A percentile compares a stretch with the other conserved stretches of the same genome.
phyloP scores from a whole-genome alignment of 257 asterid genomes.

The Fraxinus excelsior region DNA sequence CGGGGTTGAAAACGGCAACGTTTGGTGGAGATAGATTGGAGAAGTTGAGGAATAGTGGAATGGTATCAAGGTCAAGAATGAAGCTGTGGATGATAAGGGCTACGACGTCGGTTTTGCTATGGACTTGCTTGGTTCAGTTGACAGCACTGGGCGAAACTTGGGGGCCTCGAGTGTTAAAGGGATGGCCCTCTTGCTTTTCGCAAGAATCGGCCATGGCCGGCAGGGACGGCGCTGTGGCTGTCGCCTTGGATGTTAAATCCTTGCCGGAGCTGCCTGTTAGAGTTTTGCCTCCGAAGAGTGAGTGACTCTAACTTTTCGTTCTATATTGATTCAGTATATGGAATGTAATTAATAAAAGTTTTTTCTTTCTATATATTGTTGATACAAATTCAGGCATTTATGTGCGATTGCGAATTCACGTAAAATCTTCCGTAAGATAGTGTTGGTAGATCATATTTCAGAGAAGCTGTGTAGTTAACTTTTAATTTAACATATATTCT shows the following conservation, averaged over 20 bases:
- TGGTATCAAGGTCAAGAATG: slow-evolving; percentile 79
- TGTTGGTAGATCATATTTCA: slow-evolving; percentile 11
- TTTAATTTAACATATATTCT: background rate
- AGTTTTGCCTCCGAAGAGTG: slow-evolving; percentile 92
- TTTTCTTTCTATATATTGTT: background rate
- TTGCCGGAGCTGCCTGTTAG: slow-evolving; percentile 51
- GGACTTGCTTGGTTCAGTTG: slow-evolving; percentile 93
- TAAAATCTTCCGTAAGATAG: background rate
- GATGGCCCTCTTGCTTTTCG: slow-evolving; percentile 91
- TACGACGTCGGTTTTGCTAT: slow-evolving; percentile 69
- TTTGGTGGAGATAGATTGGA: slow-evolving; percentile 66
- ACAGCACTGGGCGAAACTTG: slow-evolving; percentile 84
- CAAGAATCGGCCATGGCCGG: slow-evolving; percentile 54
- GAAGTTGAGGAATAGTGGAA: slow-evolving; percentile 61
- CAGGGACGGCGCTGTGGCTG: slow-evolving; percentile 2
- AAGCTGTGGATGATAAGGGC: slow-evolving; percentile 94
- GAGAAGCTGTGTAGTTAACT: background rate
- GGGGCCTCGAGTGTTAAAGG: slow-evolving; percentile 86
- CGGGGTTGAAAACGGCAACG: slow-evolving; percentile 69
- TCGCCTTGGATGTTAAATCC: slow-evolving; percentile 60
- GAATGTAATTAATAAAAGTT: background rate
- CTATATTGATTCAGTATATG: slow-evolving; percentile 3
- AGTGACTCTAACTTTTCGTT: slow-evolving; percentile 33
- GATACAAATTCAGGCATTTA: background rate
- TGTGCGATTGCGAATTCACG: background rate